These are phyloP conservation scores for Poa pratensis DNA, from an alignment of 176 grass and related monocot genomes.

Conservation along the genomic window DNA sequence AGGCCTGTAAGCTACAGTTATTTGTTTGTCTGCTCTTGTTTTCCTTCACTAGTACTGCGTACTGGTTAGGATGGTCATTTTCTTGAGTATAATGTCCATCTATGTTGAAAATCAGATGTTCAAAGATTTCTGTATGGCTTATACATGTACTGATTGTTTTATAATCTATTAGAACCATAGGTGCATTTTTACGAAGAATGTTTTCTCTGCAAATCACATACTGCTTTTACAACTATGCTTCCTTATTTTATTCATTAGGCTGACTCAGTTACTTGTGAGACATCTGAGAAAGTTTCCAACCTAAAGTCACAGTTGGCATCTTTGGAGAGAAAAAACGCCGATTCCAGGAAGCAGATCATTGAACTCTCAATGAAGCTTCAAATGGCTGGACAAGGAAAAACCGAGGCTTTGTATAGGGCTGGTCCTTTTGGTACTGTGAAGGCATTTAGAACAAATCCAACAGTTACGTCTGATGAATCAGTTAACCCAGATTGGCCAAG, in stretches of 20 bases:
- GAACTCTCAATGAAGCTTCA: constrained; percentile 79
- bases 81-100: neutral
- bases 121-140: neutral
- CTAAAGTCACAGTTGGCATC: constrained; percentile 63
- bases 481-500: constrained; percentile 76
- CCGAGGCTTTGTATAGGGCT: constrained; percentile 52
- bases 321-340: constrained; percentile 71
- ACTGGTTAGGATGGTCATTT: constrained; percentile 10
- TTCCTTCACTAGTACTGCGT: neutral
- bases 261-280: constrained; percentile 67
- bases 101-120: constrained; percentile 25
- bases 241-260: constrained; percentile 38
- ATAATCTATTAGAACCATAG: neutral
- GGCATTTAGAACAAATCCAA: constrained; percentile 86
- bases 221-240: constrained; percentile 39
- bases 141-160: constrained; percentile 9
- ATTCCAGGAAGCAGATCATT: constrained; percentile 73
- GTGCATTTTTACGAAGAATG: neutral
- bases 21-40: constrained; percentile 3
- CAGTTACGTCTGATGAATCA: constrained; percentile 73
- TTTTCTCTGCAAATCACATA: constrained; percentile 22
- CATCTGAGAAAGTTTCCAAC: constrained; percentile 44
- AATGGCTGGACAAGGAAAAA: constrained; percentile 63
- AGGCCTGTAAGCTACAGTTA: neutral
- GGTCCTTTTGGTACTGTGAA: constrained; percentile 96